Evolutionary conservation across 192 early-diverging fungal species (phyloP).

Genomic region (Gonapodya sp.): DNA sequence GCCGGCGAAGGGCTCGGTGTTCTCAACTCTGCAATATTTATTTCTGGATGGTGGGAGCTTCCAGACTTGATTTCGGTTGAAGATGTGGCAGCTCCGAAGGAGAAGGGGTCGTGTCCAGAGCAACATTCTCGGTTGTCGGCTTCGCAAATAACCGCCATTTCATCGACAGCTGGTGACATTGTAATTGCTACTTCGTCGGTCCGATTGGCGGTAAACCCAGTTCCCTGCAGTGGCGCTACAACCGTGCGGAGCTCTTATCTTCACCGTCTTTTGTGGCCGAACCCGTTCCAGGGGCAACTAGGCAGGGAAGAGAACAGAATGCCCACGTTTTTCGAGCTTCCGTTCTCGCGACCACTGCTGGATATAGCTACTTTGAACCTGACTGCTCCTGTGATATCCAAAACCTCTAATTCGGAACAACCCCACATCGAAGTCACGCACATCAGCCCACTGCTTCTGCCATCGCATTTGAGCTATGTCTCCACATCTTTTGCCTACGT

Average conservation of each 20-base stretch:
- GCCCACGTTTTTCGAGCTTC: background rate
- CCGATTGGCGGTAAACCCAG: background rate
- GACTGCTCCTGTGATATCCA: background rate
- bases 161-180: background rate
- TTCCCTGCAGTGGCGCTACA: background rate
- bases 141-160: background rate
- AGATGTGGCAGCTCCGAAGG: background rate
- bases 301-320: background rate
- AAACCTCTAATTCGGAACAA: background rate
- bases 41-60: background rate
- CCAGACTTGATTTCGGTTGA: background rate
- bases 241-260: background rate
- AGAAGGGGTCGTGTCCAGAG: background rate
- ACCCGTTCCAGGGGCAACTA: background rate
- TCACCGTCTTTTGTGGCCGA: background rate
- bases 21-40: background rate
- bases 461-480: background rate
- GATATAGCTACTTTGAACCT: background rate
- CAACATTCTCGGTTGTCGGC: background rate
- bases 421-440: background rate
- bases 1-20: background rate
- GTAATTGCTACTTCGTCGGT: background rate
- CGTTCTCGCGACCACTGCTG: background rate
- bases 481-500: background rate
- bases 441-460: background rate